phyloP scores from a whole-genome alignment of 495 filamentous ascomycete genomes.

The Chaetomium cochliodes region DNA sequence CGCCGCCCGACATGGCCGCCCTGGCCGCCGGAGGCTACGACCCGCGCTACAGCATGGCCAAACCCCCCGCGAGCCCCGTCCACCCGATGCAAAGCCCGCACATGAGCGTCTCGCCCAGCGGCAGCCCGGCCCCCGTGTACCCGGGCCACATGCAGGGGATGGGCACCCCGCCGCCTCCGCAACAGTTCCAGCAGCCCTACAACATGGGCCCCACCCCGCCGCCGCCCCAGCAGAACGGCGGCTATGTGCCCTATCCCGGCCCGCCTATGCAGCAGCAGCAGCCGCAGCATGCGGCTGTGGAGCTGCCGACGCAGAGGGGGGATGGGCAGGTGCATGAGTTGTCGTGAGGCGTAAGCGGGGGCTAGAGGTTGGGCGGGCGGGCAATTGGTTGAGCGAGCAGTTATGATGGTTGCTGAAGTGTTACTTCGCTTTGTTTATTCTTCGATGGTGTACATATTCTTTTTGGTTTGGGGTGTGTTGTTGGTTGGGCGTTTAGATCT shows the following conservation, averaged over 20 bases:
- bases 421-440: neutral
- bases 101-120: conserved; percentile 8
- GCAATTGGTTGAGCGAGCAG: neutral
- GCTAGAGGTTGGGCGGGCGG: neutral
- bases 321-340: conserved; percentile 29
- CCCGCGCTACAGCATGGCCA: conserved; percentile 22
- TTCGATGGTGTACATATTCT: neutral
- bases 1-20: conserved; percentile 5
- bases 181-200: neutral
- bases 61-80: conserved; percentile 11
- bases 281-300: conserved; percentile 6
- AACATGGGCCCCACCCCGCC: conserved; percentile 13
- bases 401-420: neutral
- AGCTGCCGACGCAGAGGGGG: conserved; percentile 24
- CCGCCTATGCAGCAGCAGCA: neutral
- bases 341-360: too few species aligned
- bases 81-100: conserved; percentile 9
- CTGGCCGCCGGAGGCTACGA: conserved; percentile 10
- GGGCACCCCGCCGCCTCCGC: conserved; percentile 15
- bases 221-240: neutral
- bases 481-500: neutral
- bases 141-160: conserved; percentile 7
- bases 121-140: conserved; percentile 24
- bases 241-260: conserved; percentile 9
- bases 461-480: neutral